These are phyloP conservation scores for Arthrobotrys pseudoclavata DNA, from an alignment of 2,329 filamentous ascomycete species.

Conservation along the genomic window DNA sequence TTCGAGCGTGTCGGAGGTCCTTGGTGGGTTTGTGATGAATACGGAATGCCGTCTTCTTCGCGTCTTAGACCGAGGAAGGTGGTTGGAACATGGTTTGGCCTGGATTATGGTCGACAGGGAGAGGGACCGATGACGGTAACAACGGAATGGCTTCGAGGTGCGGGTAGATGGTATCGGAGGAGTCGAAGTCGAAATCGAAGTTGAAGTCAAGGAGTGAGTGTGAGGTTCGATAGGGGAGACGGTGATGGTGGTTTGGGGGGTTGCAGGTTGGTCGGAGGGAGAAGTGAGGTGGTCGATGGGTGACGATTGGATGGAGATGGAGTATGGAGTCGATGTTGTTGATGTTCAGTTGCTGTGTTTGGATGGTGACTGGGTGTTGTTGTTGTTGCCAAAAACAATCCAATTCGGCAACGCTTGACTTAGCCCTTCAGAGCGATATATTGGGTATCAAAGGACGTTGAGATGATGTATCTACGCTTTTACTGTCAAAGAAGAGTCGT, in stretches of 20 bases:
- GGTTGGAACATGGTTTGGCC: conserved; percentile 55
- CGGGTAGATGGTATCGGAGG: neutral
- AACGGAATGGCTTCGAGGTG: conserved; percentile 6
- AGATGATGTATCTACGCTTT: neutral
- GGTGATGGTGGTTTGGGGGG: conserved; percentile 24
- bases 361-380: conserved; percentile 18
- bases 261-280: conserved; percentile 6
- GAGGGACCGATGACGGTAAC: conserved; percentile 24
- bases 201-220: conserved; percentile 42
- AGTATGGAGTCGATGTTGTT: conserved; percentile 34
- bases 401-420: conserved; percentile 30
- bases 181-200: neutral
- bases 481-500: neutral
- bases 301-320: conserved; percentile 33
- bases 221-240: conserved; percentile 20
- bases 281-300: conserved; percentile 32
- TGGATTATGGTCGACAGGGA: conserved; percentile 40
- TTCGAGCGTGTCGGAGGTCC: conserved; percentile 7
- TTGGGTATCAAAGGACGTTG: neutral
- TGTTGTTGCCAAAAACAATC: conserved; percentile 48
- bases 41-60: conserved; percentile 50
- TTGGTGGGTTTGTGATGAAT: conserved; percentile 31
- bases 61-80: conserved; percentile 52
- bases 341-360: conserved; percentile 31
- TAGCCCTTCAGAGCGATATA: neutral